Conservation (phyloP, 2,329 filamentous ascomycete genomes). For the Thielaviopsis euricoi region DNA sequence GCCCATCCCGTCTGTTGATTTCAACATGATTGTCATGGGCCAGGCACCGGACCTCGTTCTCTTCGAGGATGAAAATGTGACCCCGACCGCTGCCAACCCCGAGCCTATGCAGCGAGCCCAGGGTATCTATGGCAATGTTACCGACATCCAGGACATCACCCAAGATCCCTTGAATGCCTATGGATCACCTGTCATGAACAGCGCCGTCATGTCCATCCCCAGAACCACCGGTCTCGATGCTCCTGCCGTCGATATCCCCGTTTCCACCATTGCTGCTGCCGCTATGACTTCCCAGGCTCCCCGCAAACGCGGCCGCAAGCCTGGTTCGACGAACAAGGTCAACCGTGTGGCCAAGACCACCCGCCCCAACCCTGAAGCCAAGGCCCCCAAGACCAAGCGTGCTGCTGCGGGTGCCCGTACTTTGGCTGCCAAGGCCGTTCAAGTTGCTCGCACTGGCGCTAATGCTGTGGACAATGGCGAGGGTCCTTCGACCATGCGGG, state of each 20-base stretch:
- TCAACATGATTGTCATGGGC: background rate
- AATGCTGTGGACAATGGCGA: background rate
- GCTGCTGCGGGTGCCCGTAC: too few relatives aligned
- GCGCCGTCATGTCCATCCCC: background rate
- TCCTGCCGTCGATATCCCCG: background rate
- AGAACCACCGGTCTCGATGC: background rate
- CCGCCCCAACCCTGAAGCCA: background rate
- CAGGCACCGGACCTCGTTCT: background rate
- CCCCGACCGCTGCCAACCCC: background rate
- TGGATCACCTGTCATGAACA: background rate
- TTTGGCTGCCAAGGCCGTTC: background rate
- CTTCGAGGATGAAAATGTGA: background rate
- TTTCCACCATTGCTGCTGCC: background rate
- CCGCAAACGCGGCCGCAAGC: background rate
- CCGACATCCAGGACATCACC: background rate
- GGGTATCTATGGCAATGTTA: background rate
- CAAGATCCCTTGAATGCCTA: background rate
- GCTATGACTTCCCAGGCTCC: background rate
- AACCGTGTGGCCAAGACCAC: background rate
- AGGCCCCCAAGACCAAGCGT: background rate
- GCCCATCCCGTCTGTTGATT: background rate
- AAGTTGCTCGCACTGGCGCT: background rate
- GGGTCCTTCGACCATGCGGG: background rate
- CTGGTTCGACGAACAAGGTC: background rate
- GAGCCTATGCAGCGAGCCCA: background rate